Conservation (phyloP, 1,139 yeast genomes). For the Yamadazyma triangularis region DNA sequence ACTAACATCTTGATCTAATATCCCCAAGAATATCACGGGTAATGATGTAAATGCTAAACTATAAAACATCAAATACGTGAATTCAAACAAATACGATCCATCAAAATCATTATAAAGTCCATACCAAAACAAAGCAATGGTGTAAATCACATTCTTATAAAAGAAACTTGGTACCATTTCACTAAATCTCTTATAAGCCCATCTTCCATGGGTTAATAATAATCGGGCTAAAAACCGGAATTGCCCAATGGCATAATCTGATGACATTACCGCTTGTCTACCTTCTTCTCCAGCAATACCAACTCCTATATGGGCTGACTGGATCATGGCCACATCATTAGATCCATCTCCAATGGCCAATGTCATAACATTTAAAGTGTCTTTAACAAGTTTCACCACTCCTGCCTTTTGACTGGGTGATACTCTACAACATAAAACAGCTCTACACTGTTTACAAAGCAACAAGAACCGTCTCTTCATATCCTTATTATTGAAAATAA, state of each 20-base stretch:
- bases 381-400: constrained; percentile 88
- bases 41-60: constrained; percentile 92
- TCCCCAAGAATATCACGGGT: constrained; percentile 87
- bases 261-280: constrained; percentile 95
- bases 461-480: constrained; percentile 66
- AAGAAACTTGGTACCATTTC: constrained; percentile 95
- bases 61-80: constrained; percentile 87
- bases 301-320: constrained; percentile 97
- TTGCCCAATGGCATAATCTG: constrained; percentile 96
- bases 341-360: constrained; percentile 99
- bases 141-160: constrained; percentile 86
- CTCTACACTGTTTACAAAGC: constrained; percentile 87
- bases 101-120: constrained; percentile 83
- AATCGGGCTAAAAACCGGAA: constrained; percentile 78
- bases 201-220: constrained; percentile 87
- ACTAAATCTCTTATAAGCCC: constrained; percentile 88
- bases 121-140: constrained; percentile 88
- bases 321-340: constrained; percentile 97
- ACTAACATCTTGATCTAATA: constrained; percentile 89
- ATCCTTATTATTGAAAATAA: constrained; percentile 58
- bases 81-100: constrained; percentile 88
- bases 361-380: constrained; percentile 70
- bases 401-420: constrained; percentile 96
- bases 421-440: constrained; percentile 95
- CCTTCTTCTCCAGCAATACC: constrained; percentile 99